Percentiles rank a stretch among this genome's conserved stretches.
Conservation (phyloP, 2,329 filamentous ascomycete species). For the Trichoderma citrinoviride region DNA sequence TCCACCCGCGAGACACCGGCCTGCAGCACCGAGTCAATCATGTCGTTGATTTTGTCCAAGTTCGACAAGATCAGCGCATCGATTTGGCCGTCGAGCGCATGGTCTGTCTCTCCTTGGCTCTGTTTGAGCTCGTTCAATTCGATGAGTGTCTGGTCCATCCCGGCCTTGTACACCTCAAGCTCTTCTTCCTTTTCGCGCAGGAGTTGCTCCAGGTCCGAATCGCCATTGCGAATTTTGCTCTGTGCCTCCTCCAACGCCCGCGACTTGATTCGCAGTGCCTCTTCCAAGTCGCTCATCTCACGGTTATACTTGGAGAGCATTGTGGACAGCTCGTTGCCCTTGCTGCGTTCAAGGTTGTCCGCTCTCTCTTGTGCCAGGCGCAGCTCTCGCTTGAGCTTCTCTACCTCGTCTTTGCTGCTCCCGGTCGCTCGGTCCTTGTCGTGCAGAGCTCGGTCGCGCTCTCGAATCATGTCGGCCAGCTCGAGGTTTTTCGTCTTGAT, state of each 20-base stretch:
- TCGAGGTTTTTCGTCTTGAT: constrained; percentile 99
- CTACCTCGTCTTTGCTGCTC: constrained; percentile 85
- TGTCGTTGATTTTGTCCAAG: constrained; percentile 90
- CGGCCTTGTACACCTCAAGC: constrained; percentile 95
- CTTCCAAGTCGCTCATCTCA: constrained; percentile 94
- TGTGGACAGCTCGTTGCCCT: constrained; percentile 90
- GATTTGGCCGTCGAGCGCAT: constrained; percentile 83
- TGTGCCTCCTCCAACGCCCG: constrained; percentile 81
- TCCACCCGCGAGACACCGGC: constrained; percentile 91
- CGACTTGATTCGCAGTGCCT: constrained; percentile 84
- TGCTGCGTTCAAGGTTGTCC: constrained; percentile 87
- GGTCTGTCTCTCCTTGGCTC: constrained; percentile 71
- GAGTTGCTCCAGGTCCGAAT: constrained; percentile 79
- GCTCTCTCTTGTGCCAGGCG: constrained; percentile 87
- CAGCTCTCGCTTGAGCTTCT: constrained; percentile 91
- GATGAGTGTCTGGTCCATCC: constrained; percentile 93
- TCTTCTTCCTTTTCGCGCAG: constrained; percentile 96
- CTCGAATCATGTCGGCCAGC: constrained; percentile 95
- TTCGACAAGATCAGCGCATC: constrained; percentile 85
- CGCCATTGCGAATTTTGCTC: constrained; percentile 72
- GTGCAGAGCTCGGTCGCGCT: constrained; percentile 88
- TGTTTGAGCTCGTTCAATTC: constrained; percentile 86
- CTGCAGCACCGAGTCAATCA: constrained; percentile 95
- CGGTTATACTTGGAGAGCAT: constrained; percentile 96
- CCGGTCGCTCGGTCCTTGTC: constrained; percentile 87